phyloP scores from a whole-genome alignment of 2,329 filamentous ascomycete genomes.

The Colletotrichum gigasporum region DNA sequence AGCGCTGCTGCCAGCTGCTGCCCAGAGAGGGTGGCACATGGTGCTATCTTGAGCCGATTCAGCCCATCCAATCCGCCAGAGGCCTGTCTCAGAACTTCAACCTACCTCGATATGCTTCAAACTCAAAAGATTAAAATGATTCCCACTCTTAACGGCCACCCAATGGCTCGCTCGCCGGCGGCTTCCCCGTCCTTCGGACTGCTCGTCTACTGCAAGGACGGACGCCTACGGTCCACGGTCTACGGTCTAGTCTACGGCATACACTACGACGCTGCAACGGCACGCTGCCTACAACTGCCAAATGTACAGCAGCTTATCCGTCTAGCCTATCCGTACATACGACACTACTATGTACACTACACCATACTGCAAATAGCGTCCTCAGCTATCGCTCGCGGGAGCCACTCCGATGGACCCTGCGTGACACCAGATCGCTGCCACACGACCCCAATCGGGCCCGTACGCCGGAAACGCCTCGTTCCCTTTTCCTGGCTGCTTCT shows the following conservation, averaged over 20 bases:
- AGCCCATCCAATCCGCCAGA: slow-evolving; percentile 3
- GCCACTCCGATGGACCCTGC: slow-evolving; percentile 18
- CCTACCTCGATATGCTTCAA: slow-evolving; percentile 14
- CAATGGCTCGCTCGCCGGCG: not conserved
- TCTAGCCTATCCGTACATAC: too few relatives aligned
- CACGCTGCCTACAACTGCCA: too few relatives aligned
- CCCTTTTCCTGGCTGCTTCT: not conserved
- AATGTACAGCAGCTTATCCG: too few relatives aligned
- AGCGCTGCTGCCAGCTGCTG: too few relatives aligned
- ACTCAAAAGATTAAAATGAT: slow-evolving; percentile 8
- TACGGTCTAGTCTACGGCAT: too few relatives aligned
- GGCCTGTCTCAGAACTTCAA: slow-evolving; percentile 5
- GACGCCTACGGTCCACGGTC: too few relatives aligned
- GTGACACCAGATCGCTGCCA: slow-evolving; percentile 20
- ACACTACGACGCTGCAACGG: too few relatives aligned
- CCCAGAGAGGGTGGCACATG: not conserved
- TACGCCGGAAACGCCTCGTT: slow-evolving; percentile 21
- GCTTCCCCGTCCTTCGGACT: not conserved
- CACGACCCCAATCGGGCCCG: slow-evolving; percentile 12
- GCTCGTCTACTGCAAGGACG: not conserved
- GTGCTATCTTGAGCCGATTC: not conserved
- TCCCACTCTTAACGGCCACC: not conserved
- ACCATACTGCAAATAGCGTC: too few relatives aligned
- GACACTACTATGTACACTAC: too few relatives aligned
- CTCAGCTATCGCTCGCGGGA: not conserved